A percentile compares a stretch with the other conserved stretches of the same genome.
Conservation (phyloP, 345 rosid species). For the Populus davidiana region DNA sequence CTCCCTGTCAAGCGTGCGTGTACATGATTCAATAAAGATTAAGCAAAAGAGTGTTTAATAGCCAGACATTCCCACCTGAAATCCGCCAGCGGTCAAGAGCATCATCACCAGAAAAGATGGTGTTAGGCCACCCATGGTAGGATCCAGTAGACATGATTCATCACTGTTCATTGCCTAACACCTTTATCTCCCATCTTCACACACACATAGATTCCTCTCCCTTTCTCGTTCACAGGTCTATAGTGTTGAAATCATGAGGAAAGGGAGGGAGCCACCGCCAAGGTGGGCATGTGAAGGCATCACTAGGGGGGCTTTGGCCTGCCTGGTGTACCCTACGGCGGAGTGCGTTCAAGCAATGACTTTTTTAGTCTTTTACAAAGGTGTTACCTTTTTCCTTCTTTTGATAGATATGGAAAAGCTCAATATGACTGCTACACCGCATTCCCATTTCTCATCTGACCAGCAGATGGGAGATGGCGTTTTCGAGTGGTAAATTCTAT, state of each 20-base stretch:
- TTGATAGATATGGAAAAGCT: conserved; percentile 15
- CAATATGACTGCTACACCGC: background rate
- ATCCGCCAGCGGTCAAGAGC: conserved; percentile 28
- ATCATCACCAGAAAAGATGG: conserved; percentile 11
- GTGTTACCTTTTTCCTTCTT: conserved; percentile 31
- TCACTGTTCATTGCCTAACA: background rate
- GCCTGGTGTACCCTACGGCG: conserved; percentile 29
- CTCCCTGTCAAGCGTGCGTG: background rate
- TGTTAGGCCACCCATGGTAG: conserved; percentile 12
- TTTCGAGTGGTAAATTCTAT: background rate
- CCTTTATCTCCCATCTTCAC: conserved; percentile 16
- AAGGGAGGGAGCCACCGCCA: conserved; percentile 45
- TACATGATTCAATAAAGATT: conserved; percentile 13
- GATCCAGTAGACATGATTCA: conserved; percentile 18
- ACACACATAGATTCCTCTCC: conserved; percentile 16
- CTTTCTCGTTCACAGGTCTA: conserved; percentile 19
- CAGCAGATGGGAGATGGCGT: background rate
- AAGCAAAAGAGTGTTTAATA: background rate
- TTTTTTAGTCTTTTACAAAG: conserved; percentile 40
- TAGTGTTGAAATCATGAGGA: conserved; percentile 26
- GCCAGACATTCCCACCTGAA: conserved; percentile 9
- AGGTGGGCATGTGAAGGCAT: conserved; percentile 19
- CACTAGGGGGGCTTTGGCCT: conserved; percentile 10
- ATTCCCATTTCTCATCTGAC: background rate
- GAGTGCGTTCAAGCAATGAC: conserved; percentile 48